phyloP scores from a whole-genome alignment of 306 rosid genomes.

The Potentilla sterilis region DNA sequence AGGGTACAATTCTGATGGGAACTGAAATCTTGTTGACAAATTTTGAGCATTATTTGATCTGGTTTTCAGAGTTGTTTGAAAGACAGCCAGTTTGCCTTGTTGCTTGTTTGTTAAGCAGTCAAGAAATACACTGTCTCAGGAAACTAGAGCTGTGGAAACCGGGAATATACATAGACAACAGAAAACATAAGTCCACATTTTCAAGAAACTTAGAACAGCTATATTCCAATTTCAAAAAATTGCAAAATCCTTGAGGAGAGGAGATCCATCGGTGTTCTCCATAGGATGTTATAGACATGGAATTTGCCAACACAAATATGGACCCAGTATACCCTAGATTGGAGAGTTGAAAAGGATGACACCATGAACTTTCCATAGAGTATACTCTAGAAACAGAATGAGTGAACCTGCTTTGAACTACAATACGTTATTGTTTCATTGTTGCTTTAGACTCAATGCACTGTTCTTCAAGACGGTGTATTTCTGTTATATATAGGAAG shows the following conservation, averaged over 20 bases:
- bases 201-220: neutral
- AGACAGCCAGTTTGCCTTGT: neutral
- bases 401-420: neutral
- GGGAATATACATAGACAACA: neutral
- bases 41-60: neutral
- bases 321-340: neutral
- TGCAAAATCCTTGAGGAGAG: neutral
- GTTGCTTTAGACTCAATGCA: neutral
- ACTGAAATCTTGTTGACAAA: neutral
- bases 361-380: neutral
- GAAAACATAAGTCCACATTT: neutral
- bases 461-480: neutral
- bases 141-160: neutral
- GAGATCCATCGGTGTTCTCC: neutral
- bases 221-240: neutral
- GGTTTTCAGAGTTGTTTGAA: neutral
- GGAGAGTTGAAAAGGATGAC: neutral
- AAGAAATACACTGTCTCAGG: neutral
- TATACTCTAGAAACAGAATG: neutral
- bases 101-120: neutral
- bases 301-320: neutral
- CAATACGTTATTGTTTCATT: neutral
- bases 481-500: neutral
- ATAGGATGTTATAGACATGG: neutral
- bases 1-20: slow-evolving; percentile 11